Conservation (phyloP, 2,329 filamentous ascomycete species). For the Fusarium sp. region DNA sequence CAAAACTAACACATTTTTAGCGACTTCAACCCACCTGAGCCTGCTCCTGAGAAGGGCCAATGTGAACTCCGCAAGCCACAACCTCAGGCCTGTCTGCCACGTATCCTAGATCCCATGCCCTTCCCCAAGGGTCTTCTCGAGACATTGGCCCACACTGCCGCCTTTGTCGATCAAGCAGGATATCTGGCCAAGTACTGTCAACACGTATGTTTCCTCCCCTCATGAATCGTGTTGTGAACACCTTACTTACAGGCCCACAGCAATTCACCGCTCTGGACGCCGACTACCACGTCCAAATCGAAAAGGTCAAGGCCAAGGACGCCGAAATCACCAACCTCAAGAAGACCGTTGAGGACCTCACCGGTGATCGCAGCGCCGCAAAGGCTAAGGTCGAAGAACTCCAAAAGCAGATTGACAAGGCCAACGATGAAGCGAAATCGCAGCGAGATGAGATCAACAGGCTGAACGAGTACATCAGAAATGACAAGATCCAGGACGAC, state of each 20-base stretch:
- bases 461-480: not conserved
- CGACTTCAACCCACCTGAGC: constrained; percentile 3
- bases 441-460: not conserved
- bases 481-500: not conserved
- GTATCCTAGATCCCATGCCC: constrained; percentile 21
- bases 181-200: constrained; percentile 39
- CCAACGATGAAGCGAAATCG: not conserved
- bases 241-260: not conserved
- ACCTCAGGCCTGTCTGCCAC: constrained; percentile 4
- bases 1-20: not conserved
- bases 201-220: not conserved
- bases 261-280: not conserved
- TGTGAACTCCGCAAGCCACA: constrained; percentile 30
- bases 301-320: constrained; percentile 7
- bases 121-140: constrained; percentile 34
- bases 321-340: constrained; percentile 10
- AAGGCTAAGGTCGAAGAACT: not conserved
- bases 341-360: not conserved
- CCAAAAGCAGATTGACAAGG: not conserved
- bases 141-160: constrained; percentile 13
- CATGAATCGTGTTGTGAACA: fast-evolving
- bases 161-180: constrained; percentile 37
- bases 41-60: not conserved
- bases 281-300: not conserved
- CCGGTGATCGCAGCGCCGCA: fast-evolving